Conservation (phyloP, 1,284 basidiomycete genomes). For the Ganoderma sinense region DNA sequence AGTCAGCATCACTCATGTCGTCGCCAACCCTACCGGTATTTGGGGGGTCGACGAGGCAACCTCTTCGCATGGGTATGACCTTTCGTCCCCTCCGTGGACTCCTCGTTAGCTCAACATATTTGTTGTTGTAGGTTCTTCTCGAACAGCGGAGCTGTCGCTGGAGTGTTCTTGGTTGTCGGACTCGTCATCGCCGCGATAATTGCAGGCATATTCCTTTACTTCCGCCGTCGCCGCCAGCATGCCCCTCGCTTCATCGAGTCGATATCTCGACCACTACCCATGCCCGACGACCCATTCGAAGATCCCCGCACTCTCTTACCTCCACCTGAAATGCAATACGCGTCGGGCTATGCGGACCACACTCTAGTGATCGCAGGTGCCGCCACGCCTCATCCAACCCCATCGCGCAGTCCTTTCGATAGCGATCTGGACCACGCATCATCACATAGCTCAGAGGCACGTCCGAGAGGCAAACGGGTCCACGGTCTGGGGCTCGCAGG, state of each 20-base stretch:
- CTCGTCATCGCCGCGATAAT: conserved; percentile 45
- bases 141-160: conserved; percentile 62
- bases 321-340: conserved; percentile 28
- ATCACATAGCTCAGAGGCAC: conserved; percentile 5
- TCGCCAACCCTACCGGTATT: conserved; percentile 54
- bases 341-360: conserved; percentile 28
- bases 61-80: conserved; percentile 26
- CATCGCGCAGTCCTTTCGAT: conserved; percentile 30
- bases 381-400: conserved; percentile 5
- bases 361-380: conserved; percentile 28
- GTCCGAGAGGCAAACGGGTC: conserved; percentile 8
- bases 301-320: conserved; percentile 31
- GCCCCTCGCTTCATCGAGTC: conserved; percentile 39
- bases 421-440: conserved; percentile 25
- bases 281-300: conserved; percentile 39
- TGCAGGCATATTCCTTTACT: conserved; percentile 44
- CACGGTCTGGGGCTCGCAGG: conserved; percentile 29
- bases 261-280: conserved; percentile 45
- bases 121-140: conserved; percentile 54
- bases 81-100: conserved; percentile 20
- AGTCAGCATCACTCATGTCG: conserved; percentile 55
- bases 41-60: conserved; percentile 29
- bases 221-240: conserved; percentile 46
- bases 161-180: conserved; percentile 62
- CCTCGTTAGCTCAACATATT: neutral